Evolutionary conservation across 768 basidiomycete genomes (phyloP), one percentile per base, ranked within the genome.

Genomic region (Psilocybe subaeruginosa): DNA sequence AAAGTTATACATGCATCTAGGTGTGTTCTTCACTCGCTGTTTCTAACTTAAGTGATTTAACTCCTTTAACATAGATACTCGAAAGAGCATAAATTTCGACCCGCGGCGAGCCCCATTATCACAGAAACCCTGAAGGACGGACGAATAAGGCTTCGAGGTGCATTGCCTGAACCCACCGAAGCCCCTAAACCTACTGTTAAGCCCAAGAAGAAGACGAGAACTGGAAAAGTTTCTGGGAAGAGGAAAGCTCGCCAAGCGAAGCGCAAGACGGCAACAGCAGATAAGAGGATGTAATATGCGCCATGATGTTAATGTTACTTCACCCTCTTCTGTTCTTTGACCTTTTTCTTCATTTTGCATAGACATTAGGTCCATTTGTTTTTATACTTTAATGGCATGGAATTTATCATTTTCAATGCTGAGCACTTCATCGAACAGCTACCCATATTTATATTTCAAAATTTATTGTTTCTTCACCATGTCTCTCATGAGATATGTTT

Each of bases 21-120:
- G 91, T 91, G 60, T 59, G 82, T 76, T 4, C 23, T 23, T 11
- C 16, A 1, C 29, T 14, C 12, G n/a, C 19, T 14, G 27, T 27
- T 11, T 27, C 14, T 45, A 6, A 29, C n/a, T 35, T 3, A n/a
- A 17, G 29, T 51, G 31, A 37, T 8, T 14, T 8, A 45, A 33
- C 12, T 51, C 41, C n/a, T 53, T 58, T 35, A 5, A 46, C 12
- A 7, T 16, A 95, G 93, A 63, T 95, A 95, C 70, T 93, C 91
- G 11, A 88, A 90, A 62, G 88, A 93, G 68, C 84, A 83, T 77
- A 92, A 88, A 73, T 94, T 83, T 70, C 80, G 93, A 23, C 93
- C 93, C 0, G 93, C 93, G 9, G 92, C 93, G 5, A 93, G 90
- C 61, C 92, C 93, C 9, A 77, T 95, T 46, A 82, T 95, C 65